Evolutionary conservation across 352 stramenopile genomes (phyloP), one percentile per base, ranked within the genome.

Genomic region (Globisporangium echinulatum): DNA sequence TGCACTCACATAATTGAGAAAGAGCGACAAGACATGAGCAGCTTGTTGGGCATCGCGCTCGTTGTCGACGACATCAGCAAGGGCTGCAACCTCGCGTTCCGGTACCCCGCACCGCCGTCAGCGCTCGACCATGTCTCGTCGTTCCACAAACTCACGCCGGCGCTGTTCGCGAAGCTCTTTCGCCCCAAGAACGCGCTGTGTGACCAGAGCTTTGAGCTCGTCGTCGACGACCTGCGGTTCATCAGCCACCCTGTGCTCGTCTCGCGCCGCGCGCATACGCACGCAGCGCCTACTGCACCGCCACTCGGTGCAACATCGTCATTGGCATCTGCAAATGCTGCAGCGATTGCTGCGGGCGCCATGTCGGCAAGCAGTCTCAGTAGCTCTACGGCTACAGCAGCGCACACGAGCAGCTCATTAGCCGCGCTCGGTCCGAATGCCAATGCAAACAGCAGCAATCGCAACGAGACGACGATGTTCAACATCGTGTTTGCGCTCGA

Each of bases 31-130:
- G 14, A 33, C 7, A 72, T 66, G 57, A 80, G 70, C 51, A 70
- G 69, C 15, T 63, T 92, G 13, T 52, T 92, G 43, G 86, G 86
- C 47, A 71, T 95, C 33, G 86, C 86, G 47, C 71, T 95, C 14
- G 84, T 95, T 4, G 86, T 95, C 42, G 86, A 95, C 79, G 86
- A 95, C 71, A 92, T 92, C 66, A 84, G 82, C 71, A 92, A 94
- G 61, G 86, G 84, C 40, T 92, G 83, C 64, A 90, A 93, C 66
- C 66, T 95, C 53, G 86, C 82, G 14, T 94, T 95, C 64, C 77
- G 86, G 40, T 95, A 95, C 66, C 86, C 86, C 6, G 72, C 79
- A 25, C 75, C 83, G 1, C 68, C 75, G 13, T 62, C 62, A n/a
- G 52, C 70, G 33, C 49, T 53, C 15, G 71, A 86, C 56, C 69